A percentile compares a stretch with the other conserved stretches of the same genome.
These are phyloP conservation scores for Trametes cubensis DNA, from an alignment of 768 basidiomycete species.

Conservation along the genomic window DNA sequence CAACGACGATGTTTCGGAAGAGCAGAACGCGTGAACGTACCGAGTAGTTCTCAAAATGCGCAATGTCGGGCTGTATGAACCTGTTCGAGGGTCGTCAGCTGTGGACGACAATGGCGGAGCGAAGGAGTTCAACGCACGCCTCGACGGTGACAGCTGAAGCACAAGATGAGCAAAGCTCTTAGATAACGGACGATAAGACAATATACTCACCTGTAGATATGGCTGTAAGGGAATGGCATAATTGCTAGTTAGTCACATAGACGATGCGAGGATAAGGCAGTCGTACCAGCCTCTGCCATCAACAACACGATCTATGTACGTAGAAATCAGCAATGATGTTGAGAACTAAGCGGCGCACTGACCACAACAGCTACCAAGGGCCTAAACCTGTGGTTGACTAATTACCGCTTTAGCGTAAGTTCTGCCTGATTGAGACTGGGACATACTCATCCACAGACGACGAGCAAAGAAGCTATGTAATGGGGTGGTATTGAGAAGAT, in stretches of 20 bases:
- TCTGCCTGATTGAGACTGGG: not conserved
- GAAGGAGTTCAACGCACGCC: not conserved
- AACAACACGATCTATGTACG: not conserved
- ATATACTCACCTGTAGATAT: not conserved
- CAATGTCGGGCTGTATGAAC: not conserved
- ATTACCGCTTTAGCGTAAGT: too few relatives aligned
- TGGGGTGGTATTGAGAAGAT: not conserved
- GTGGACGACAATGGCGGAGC: not conserved
- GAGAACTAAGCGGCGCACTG: not conserved
- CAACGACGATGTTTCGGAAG: too few relatives aligned
- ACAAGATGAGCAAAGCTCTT: not conserved
- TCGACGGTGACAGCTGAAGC: not conserved
- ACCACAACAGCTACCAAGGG: not conserved
- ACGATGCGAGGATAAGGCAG: too few relatives aligned
- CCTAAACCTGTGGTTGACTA: not conserved
- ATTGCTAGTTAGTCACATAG: not conserved
- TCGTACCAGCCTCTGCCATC: not conserved
- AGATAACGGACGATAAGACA: too few relatives aligned
- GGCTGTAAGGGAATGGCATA: not conserved
- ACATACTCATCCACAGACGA: constrained; percentile 2
- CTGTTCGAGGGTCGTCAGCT: not conserved
- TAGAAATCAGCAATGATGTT: not conserved
- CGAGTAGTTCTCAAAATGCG: not conserved
- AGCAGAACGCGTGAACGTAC: not conserved
- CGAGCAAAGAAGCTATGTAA: not conserved